Percentiles rank a stretch among this genome's conserved stretches.
Conservation (phyloP, 768 basidiomycete species). For the Agaricus sinodeliciosus region DNA sequence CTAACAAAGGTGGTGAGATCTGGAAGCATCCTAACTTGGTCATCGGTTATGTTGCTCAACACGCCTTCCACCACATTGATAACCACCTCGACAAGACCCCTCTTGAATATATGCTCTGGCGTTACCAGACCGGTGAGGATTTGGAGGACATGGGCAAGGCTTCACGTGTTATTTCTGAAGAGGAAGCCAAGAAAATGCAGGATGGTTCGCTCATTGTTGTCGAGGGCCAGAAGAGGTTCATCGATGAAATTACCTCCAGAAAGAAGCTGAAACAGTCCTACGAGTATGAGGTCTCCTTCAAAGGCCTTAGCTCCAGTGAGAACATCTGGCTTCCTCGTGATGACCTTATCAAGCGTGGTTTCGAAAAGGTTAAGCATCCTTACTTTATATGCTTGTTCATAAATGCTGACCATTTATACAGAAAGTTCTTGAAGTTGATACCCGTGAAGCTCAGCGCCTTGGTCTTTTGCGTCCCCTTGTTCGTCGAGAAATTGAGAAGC, state of each 20-base stretch:
- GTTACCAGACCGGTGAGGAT: constrained; percentile 99
- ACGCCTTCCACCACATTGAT: constrained; percentile 99
- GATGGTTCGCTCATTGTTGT: constrained; percentile 81
- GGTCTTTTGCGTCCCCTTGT: constrained; percentile 95
- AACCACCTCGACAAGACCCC: constrained; percentile 98
- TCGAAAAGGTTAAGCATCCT: constrained; percentile 66
- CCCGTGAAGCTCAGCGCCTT: constrained; percentile 93
- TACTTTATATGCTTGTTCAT: not conserved
- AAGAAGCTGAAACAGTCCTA: constrained; percentile 99
- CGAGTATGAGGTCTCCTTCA: constrained; percentile 97
- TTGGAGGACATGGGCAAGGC: constrained; percentile 95
- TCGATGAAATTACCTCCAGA: constrained; percentile 84
- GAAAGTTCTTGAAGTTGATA: constrained; percentile 97
- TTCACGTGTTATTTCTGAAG: constrained; percentile 77
- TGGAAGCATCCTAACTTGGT: constrained; percentile 99
- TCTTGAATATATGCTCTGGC: constrained; percentile 99
- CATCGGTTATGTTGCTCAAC: constrained; percentile 98
- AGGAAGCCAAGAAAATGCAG: constrained; percentile 94
- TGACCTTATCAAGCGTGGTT: constrained; percentile 95
- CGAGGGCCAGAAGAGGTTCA: constrained; percentile 91
- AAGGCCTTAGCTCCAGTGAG: constrained; percentile 91
- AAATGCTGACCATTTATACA: constrained; percentile 20
- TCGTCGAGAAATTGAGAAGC: constrained; percentile 98
- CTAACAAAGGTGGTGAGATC: constrained; percentile 93
- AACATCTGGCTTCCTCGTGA: constrained; percentile 98